Evolutionary conservation across 139 green algal species (phyloP), one percentile per base, ranked within the genome.

Genomic region (Spirogloea muscicola): DNA sequence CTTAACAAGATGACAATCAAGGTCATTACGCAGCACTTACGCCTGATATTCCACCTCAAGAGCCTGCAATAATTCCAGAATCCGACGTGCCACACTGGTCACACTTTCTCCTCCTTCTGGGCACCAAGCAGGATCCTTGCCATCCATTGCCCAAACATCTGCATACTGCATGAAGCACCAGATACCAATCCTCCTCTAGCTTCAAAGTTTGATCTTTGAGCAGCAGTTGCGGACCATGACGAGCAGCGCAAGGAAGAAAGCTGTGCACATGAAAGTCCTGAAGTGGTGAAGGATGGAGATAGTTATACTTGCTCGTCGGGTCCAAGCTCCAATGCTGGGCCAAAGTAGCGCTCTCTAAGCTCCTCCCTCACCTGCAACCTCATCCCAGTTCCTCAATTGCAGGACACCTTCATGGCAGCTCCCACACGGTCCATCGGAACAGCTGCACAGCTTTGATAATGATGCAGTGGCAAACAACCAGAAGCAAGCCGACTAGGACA

Each of bases 81-180:
- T 33, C 5, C 59, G 41, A 29, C 59, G 41, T 13, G 59, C 9
- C 10, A 68, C 59, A 7, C 44, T 33, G 31, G 7, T 7, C 59
- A 68, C 59, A 40, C 59, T 68, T 33, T 68, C 59, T 68, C 59
- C 59, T 33, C 59, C 59, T 29, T 34, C 57, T 3, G 57, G 57
- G 25, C n/a, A 5, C 6, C 10, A 36, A 10, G 7, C 25, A 2
- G 57, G 25, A 34, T 64, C 27, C 5, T 18, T 13, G 18, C 3
- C 25, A 40, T 68, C 59, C 13, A n/a, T 5, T 33, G 44, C 44
- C 59, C 59, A 68, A 4, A 68, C 16, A 37, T 5, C 16, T 6
- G 37, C 31, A 33, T 68, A 68, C 59, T 68, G 59, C 59, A 29
- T n/a, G 33, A 64, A 25, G 13, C 1, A 62, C 9, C 1, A 34